Evolutionary conservation across 805 yeast genomes (phyloP).

Genomic region (Blastobotrys parvus): DNA sequence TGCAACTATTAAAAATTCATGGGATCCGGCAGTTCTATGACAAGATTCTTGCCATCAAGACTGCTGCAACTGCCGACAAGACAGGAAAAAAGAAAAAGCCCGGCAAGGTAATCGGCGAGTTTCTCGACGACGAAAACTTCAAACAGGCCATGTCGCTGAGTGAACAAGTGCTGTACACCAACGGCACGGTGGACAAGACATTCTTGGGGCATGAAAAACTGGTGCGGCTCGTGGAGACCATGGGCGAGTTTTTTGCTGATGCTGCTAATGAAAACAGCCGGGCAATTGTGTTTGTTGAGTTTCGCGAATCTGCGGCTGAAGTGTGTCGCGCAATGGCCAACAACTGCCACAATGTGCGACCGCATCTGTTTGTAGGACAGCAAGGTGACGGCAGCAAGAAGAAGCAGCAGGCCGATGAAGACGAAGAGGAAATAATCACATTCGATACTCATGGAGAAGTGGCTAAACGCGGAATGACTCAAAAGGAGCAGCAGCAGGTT

Average conservation of each 20-base stretch:
- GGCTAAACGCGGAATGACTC: slow-evolving; percentile 64
- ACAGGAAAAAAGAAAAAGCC: slow-evolving; percentile 25
- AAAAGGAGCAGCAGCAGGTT: slow-evolving; percentile 73
- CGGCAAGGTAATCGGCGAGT: slow-evolving; percentile 57
- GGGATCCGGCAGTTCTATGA: slow-evolving; percentile 72
- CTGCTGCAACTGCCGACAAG: slow-evolving; percentile 7
- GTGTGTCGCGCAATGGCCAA: slow-evolving; percentile 50
- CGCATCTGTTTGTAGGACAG: slow-evolving; percentile 93
- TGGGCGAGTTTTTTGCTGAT: slow-evolving; percentile 45
- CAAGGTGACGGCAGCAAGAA: slow-evolving; percentile 16
- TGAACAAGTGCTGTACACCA: slow-evolving; percentile 31
- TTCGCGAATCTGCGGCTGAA: slow-evolving; percentile 84
- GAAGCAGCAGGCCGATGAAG: slow-evolving; percentile 5
- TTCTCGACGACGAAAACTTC: slow-evolving; percentile 48
- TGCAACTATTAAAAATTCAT: slow-evolving; percentile 54
- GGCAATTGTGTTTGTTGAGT: slow-evolving; percentile 82
- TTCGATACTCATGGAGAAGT: neutral
- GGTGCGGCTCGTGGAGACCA: slow-evolving; percentile 46
- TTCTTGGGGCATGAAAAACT: slow-evolving; percentile 68
- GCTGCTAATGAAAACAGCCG: slow-evolving; percentile 36
- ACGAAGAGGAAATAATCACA: neutral
- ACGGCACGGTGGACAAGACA: slow-evolving; percentile 22
- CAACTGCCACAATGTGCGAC: slow-evolving; percentile 36
- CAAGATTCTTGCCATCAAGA: slow-evolving; percentile 48
- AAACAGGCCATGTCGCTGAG: slow-evolving; percentile 37